phyloP scores from a whole-genome alignment of 352 stramenopile species.

The Hyaloperonospora brassicae region DNA sequence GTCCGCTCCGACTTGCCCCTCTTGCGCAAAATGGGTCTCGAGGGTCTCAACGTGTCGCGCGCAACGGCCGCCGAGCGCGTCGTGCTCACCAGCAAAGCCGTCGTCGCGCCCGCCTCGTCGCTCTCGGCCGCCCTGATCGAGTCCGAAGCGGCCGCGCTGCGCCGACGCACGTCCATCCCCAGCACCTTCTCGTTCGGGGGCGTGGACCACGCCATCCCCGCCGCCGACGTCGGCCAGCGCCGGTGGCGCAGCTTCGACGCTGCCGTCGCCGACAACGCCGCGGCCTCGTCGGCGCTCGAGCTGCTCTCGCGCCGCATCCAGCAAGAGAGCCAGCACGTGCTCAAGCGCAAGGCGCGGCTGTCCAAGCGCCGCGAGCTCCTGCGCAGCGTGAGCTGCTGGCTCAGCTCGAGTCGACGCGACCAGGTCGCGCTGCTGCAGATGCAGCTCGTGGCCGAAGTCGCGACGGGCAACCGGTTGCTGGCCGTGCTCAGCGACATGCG shows the following conservation, averaged over 20 bases:
- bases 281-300: constrained; percentile 25
- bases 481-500: constrained; percentile 41
- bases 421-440: constrained; percentile 59
- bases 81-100: constrained; percentile 13
- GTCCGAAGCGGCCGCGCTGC: constrained; percentile 21
- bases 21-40: constrained; percentile 16
- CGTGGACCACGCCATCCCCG: constrained; percentile 19
- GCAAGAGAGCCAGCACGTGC: constrained; percentile 35
- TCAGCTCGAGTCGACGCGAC: constrained; percentile 43
- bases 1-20: background rate
- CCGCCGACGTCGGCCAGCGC: constrained; percentile 25
- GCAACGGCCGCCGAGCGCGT: constrained; percentile 9
- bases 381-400: constrained; percentile 36
- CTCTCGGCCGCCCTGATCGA: constrained; percentile 13
- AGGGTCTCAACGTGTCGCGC: constrained; percentile 16
- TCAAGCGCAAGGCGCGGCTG: constrained; percentile 34
- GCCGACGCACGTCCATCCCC: constrained; percentile 59
- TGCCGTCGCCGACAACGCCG: constrained; percentile 9
- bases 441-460: constrained; percentile 61
- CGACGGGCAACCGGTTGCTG: constrained; percentile 53
- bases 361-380: constrained; percentile 39
- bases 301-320: constrained; percentile 48
- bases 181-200: constrained; percentile 44
- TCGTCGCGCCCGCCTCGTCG: background rate
- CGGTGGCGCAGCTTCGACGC: constrained; percentile 61